A percentile compares a stretch with the other conserved stretches of the same genome.
Evolutionary conservation across 2,329 filamentous ascomycete species (phyloP).

Genomic region (Pseudogymnoascus sp.): DNA sequence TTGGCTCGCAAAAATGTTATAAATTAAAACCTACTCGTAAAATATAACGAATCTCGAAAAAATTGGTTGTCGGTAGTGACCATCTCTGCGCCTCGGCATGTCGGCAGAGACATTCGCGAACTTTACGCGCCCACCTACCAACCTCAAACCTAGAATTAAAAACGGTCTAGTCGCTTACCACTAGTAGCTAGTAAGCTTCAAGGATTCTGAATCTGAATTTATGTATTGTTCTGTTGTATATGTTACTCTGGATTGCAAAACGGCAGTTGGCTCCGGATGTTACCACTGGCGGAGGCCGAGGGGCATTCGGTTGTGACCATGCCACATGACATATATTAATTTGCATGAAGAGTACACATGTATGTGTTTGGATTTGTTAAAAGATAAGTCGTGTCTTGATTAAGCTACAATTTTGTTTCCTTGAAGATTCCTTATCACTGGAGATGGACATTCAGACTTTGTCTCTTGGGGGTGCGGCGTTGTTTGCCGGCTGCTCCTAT

Average conservation of each 20-base stretch:
- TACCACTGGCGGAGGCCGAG: neutral
- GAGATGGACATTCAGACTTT: slow-evolving; percentile 14
- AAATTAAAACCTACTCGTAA: neutral
- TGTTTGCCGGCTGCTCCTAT: slow-evolving; percentile 29
- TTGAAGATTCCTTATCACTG: slow-evolving; percentile 16
- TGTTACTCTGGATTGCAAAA: neutral
- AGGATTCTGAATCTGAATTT: neutral
- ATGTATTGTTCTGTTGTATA: neutral
- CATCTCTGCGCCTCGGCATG: neutral
- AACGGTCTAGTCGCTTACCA: neutral
- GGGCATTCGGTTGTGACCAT: neutral
- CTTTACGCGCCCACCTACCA: neutral
- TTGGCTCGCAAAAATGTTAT: neutral
- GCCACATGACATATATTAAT: neutral
- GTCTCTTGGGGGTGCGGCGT: slow-evolving; percentile 30
- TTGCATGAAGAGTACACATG: neutral
- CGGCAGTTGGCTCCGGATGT: neutral
- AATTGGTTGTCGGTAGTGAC: neutral
- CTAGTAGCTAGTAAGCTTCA: neutral
- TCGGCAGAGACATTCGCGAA: neutral
- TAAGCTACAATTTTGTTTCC: slow-evolving; percentile 5
- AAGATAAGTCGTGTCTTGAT: neutral
- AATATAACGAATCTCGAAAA: neutral
- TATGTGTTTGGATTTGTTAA: neutral
- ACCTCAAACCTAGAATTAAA: neutral